Conservation (phyloP, 495 filamentous ascomycete species). For the Immersiella caudata region DNA sequence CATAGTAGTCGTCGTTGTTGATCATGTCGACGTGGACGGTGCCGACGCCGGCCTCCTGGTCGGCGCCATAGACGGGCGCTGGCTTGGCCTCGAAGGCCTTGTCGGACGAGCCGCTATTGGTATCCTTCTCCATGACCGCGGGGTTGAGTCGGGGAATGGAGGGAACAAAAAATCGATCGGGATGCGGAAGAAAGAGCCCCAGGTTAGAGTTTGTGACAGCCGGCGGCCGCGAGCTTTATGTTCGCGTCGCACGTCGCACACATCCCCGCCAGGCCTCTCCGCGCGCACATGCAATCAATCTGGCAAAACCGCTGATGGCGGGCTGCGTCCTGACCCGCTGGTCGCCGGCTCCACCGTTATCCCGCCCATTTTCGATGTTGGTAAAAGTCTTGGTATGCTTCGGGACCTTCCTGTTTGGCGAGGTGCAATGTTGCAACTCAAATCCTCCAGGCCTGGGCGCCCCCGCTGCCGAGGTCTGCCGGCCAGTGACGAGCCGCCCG, state of each 20-base stretch:
- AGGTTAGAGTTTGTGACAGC: neutral
- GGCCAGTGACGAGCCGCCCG: neutral
- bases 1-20: constrained; percentile 9
- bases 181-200: neutral
- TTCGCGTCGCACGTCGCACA: neutral
- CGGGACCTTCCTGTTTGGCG: neutral
- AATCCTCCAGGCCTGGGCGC: neutral
- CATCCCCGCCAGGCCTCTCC: neutral
- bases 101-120: neutral
- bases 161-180: neutral
- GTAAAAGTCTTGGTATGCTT: neutral
- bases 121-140: neutral
- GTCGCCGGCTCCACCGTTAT: neutral
- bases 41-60: neutral
- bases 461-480: neutral
- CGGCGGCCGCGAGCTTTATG: neutral
- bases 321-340: neutral
- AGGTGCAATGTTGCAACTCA: neutral
- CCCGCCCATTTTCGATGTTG: constrained; percentile 1
- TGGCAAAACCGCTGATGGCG: neutral
- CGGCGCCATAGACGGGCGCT: neutral
- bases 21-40: neutral
- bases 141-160: neutral
- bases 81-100: neutral
- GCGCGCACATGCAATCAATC: neutral